A percentile compares a stretch with the other conserved stretches of the same genome.
These are phyloP conservation scores for Fistulinella prunicolor DNA, from an alignment of 768 basidiomycete species.

Conservation along the genomic window DNA sequence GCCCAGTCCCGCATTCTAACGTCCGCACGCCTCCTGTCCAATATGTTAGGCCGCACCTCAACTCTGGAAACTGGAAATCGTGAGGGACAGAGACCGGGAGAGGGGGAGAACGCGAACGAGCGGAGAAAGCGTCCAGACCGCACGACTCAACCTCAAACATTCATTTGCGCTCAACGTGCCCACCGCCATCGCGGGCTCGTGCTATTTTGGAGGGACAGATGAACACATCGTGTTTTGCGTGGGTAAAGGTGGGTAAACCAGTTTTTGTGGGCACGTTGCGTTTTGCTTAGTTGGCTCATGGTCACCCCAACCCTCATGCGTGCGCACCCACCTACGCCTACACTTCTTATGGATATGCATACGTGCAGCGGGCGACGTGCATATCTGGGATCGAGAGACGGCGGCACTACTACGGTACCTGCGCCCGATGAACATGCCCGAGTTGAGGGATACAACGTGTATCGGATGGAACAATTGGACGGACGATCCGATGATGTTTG, in stretches of 20 bases:
- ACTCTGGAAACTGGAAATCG: conserved; percentile 66
- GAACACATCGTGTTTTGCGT: conserved; percentile 79
- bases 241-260: conserved; percentile 55
- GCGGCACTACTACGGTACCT: conserved; percentile 68
- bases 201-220: conserved; percentile 76
- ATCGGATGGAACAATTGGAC: conserved; percentile 76
- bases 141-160: conserved; percentile 45
- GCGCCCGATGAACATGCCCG: conserved; percentile 48
- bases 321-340: no score
- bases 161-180: conserved; percentile 61
- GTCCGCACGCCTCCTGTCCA: conserved; percentile 23
- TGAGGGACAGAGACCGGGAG: conserved; percentile 41
- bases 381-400: conserved; percentile 84
- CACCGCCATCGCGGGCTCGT: conserved; percentile 74
- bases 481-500: conserved; percentile 49
- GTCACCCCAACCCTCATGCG: no score
- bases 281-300: no score
- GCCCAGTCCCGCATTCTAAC: no score
- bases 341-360: no score
- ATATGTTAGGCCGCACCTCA: conserved; percentile 72
- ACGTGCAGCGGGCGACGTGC: conserved; percentile 67
- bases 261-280: no score
- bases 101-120: conserved; percentile 28
- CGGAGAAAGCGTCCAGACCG: conserved; percentile 10
- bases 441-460: conserved; percentile 65